These are phyloP conservation scores for Colletotrichum costaricense DNA, from an alignment of 2,329 filamentous ascomycete genomes.

Conservation along the genomic window DNA sequence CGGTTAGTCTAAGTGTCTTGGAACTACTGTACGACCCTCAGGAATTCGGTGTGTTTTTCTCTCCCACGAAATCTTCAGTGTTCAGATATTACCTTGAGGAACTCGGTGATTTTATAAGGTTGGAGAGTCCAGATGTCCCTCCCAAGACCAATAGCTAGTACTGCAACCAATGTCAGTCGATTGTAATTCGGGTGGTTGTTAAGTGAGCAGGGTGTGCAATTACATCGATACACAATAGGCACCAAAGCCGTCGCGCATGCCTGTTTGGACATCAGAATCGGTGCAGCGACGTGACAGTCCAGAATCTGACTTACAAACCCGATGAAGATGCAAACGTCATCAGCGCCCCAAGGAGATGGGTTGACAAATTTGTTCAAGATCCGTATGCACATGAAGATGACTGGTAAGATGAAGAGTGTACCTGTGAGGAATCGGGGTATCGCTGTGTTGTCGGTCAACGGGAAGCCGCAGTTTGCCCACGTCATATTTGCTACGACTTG, in stretches of 20 bases:
- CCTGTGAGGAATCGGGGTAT: neutral
- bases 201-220: neutral
- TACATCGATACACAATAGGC: neutral
- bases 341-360: neutral
- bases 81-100: slow-evolving; percentile 1
- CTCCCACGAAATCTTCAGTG: too few relatives aligned
- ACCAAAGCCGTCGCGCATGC: neutral
- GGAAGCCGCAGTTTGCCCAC: slow-evolving; percentile 12
- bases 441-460: neutral
- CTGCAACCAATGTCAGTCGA: neutral
- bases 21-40: too few relatives aligned
- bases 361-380: neutral
- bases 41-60: too few relatives aligned
- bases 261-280: neutral
- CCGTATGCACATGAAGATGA: neutral
- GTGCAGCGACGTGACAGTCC: neutral
- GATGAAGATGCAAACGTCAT: neutral
- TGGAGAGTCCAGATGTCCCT: slow-evolving; percentile 16
- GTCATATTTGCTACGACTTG: slow-evolving; percentile 7
- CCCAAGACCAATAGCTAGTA: neutral
- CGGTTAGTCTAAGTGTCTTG: too few relatives aligned
- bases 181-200: neutral
- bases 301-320: neutral
- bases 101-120: slow-evolving; percentile 4
- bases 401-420: neutral